Conservation (phyloP, 2,329 filamentous ascomycete genomes). For the Microthyrium microscopicum region DNA sequence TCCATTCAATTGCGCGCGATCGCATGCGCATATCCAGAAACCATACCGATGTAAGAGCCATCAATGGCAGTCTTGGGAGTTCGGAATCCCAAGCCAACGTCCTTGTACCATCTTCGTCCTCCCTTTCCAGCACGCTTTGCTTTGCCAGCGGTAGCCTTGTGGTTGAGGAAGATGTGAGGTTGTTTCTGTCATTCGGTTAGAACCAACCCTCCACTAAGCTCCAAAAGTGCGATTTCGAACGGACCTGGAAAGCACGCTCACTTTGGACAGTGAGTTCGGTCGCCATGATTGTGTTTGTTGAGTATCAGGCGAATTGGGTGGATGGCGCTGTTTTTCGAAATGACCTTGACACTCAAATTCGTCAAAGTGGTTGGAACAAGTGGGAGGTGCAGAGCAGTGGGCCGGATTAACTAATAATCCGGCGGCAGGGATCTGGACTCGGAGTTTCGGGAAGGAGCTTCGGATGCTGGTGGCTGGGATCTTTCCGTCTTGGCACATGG, state of each 20-base stretch:
- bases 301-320: conserved; percentile 15
- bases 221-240: conserved; percentile 10
- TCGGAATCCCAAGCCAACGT: conserved; percentile 97
- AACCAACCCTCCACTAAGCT: conserved; percentile 14
- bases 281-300: conserved; percentile 25
- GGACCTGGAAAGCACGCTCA: conserved; percentile 98
- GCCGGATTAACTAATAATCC: too few species aligned
- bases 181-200: conserved; percentile 34
- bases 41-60: conserved; percentile 94
- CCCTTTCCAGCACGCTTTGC: conserved; percentile 71
- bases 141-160: conserved; percentile 60
- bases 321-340: conserved; percentile 9
- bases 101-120: conserved; percentile 97
- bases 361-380: too few species aligned
- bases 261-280: conserved; percentile 61
- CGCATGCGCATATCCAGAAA: too few species aligned
- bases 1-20: not conserved
- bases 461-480: too few species aligned
- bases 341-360: too few species aligned
- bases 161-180: conserved; percentile 99
- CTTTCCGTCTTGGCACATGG: too few species aligned
- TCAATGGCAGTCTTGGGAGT: conserved; percentile 98
- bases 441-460: too few species aligned
- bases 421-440: too few species aligned
- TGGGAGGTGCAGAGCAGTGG: too few species aligned